Evolutionary conservation across 2,329 filamentous ascomycete genomes (phyloP).

Genomic region (Akanthomyces uredinophilus): DNA sequence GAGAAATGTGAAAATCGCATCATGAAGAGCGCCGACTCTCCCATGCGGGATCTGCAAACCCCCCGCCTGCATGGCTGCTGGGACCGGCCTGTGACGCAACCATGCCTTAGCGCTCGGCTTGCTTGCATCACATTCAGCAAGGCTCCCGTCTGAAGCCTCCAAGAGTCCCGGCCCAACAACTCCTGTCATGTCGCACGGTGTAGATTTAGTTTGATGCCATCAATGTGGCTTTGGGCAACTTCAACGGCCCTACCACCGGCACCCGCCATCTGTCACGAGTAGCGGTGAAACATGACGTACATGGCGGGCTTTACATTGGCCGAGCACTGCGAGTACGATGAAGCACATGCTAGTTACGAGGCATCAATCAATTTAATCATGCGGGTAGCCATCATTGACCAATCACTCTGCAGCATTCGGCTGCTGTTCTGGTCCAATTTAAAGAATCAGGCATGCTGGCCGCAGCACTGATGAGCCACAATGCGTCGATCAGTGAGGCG

Average conservation of each 20-base stretch:
- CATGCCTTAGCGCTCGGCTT: constrained; percentile 8
- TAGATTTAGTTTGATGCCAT: background rate
- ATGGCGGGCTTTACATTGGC: background rate
- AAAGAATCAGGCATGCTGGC: too few relatives aligned
- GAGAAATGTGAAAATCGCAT: background rate
- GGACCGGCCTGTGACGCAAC: constrained; percentile 7
- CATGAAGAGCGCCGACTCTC: background rate
- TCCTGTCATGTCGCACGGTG: background rate
- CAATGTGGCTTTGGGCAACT: background rate
- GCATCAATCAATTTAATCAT: too few relatives aligned
- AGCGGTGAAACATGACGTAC: constrained; percentile 9
- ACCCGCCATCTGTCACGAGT: background rate
- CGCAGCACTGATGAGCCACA: too few relatives aligned
- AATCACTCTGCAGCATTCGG: too few relatives aligned
- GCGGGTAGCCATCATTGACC: too few relatives aligned
- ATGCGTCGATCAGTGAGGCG: too few relatives aligned
- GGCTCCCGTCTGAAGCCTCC: background rate
- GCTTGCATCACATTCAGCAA: background rate
- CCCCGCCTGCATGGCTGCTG: constrained; percentile 2
- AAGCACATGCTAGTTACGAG: too few relatives aligned
- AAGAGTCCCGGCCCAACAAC: background rate
- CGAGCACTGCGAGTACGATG: background rate
- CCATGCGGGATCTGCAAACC: constrained; percentile 5
- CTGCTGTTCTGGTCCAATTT: too few relatives aligned
- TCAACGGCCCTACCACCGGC: background rate